Percentiles rank a stretch among this genome's conserved stretches.
Evolutionary conservation across 441 rosid species (phyloP).

Genomic region (Adansonia madagascariensis): DNA sequence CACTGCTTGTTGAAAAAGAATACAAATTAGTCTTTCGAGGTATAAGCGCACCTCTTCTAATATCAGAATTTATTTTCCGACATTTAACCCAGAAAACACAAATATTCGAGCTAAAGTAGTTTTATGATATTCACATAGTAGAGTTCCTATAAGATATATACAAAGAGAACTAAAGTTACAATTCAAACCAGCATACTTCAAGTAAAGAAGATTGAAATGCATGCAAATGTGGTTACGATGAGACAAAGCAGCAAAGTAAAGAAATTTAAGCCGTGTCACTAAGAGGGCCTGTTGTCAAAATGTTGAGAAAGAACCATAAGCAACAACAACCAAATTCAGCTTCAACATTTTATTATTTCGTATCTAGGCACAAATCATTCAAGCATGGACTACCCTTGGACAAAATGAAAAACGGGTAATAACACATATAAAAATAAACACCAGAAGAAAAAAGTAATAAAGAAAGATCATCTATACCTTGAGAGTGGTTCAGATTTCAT

Average conservation of each 20-base stretch:
- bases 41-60: neutral
- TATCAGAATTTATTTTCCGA: neutral
- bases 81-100: neutral
- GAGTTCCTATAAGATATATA: neutral
- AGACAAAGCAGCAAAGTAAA: neutral
- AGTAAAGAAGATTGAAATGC: neutral
- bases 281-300: neutral
- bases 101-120: neutral
- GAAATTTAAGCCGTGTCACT: neutral
- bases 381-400: neutral
- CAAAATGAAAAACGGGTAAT: slow-evolving; percentile 3
- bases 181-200: neutral
- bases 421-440: neutral
- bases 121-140: neutral
- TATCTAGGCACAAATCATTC: neutral
- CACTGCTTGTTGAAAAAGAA: neutral
- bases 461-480: slow-evolving; percentile 39
- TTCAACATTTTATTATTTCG: neutral
- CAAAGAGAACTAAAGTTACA: neutral
- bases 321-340: slow-evolving; percentile 17
- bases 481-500: slow-evolving; percentile 48
- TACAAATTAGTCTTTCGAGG: neutral
- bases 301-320: slow-evolving; percentile 12
- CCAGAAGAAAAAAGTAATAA: slow-evolving; percentile 7
- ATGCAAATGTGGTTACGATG: slow-evolving; percentile 3